Base-by-base conservation (phyloP, 345 rosid genomes). In the Pugionium cornutum region DNA sequence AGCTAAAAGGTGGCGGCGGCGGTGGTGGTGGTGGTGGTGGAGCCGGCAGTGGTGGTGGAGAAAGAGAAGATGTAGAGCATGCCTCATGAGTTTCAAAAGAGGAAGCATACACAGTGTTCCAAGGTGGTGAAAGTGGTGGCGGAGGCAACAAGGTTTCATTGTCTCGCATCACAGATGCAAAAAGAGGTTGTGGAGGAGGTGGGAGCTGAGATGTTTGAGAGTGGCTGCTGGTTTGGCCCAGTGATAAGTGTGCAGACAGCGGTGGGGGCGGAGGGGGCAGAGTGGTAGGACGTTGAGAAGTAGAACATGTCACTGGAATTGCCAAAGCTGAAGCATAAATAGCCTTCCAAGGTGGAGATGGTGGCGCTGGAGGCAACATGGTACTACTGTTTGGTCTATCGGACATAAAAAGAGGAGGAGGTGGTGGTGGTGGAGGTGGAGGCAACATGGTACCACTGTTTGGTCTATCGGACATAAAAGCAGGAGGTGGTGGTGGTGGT, bases 61-160 rank as follows among this genome's bases (percentile, higher is more conserved):
- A 33, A 41, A 33, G 46, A 10, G 48, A 66, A 48, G 80, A 66
- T 11, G 62, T 44, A 47, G 75, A 54, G 63, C 34, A 11, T 27
- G 51, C 40, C 56, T 34, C 54, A 31, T 39, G 68, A 66, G 59
- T 61, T 54, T 62, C 60, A 46, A 62, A 58, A 40, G 26, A 58
- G 30, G 73, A 77, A 78, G 70, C 43, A 73, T 36, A 58, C 11
- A 55, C 75, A 68, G 76, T 70, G 42, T 77, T 83, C 97, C 95
- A 84, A 71, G 92, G 84, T 43, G 84, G 80, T 35, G 83, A 75
- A 25, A 80, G 79, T 37, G 85, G 89, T 4, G 85, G 68, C 4
- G 85, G 77, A 30, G 91, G 83, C 69, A 78, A 59, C 43, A 61
- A 63, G 41, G 43, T 66, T 62, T 56, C 78, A 72, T 26, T 56